A percentile compares a stretch with the other conserved stretches of the same genome.
Evolutionary conservation across 148 eudicot species (phyloP).

Genomic region (Chenopodium berlandieri): DNA sequence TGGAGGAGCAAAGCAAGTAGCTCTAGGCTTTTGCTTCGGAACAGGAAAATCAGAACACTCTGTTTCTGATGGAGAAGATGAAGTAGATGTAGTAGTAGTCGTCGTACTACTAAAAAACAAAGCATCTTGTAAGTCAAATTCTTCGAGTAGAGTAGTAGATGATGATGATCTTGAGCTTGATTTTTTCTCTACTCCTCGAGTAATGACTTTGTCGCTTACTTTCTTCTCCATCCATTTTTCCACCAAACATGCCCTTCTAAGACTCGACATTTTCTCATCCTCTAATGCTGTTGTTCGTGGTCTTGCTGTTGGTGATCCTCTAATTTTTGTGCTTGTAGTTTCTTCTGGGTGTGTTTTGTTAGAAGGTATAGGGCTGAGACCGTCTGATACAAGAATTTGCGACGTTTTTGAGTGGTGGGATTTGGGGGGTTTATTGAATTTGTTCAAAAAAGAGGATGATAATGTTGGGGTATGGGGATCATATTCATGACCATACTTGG

Average conservation of each 20-base stretch:
- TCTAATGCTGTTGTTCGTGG: background rate
- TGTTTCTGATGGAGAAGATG: slow-evolving; percentile 51
- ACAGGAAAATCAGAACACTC: slow-evolving; percentile 31
- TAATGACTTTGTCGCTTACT: slow-evolving; percentile 16
- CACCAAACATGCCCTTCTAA: slow-evolving; percentile 48
- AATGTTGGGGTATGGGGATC: slow-evolving; percentile 47
- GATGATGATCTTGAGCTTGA: slow-evolving; percentile 13
- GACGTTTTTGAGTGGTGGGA: slow-evolving; percentile 8
- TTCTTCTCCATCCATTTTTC: slow-evolving; percentile 69
- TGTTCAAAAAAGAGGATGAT: slow-evolving; percentile 68
- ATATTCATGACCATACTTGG: slow-evolving; percentile 17
- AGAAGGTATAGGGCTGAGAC: background rate
- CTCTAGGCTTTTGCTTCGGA: slow-evolving; percentile 22
- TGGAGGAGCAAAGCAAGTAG: slow-evolving; percentile 32
- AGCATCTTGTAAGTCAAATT: slow-evolving; percentile 37
- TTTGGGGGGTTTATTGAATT: slow-evolving; percentile 50
- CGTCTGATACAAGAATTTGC: background rate
- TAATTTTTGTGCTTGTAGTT: slow-evolving; percentile 16
- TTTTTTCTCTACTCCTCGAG: slow-evolving; percentile 22
- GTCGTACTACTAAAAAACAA: slow-evolving; percentile 39
- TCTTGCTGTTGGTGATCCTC: background rate
- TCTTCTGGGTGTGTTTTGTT: background rate
- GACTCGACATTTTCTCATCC: slow-evolving; percentile 38
- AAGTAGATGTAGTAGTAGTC: slow-evolving; percentile 36
- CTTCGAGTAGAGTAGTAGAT: slow-evolving; percentile 22